These are phyloP conservation scores for Rhododendron williamsianum DNA, from an alignment of 148 eudicot genomes.

Conservation along the genomic window DNA sequence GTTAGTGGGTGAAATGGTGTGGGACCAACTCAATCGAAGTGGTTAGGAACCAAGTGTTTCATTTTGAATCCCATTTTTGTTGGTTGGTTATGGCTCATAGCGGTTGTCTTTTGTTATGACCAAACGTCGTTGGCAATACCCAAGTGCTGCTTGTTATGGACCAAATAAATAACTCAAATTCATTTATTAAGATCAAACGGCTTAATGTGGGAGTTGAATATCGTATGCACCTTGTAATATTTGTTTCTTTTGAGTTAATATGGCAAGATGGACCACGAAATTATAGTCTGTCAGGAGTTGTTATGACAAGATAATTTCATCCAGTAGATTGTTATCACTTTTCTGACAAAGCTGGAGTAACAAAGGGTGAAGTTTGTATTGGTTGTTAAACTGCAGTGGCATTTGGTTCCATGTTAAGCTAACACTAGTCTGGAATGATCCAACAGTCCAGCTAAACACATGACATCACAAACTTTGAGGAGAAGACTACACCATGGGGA, in stretches of 20 bases:
- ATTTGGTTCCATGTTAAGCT: background rate
- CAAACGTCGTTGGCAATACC: background rate
- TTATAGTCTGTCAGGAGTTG: background rate
- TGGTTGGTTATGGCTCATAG: background rate
- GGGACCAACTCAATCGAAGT: background rate
- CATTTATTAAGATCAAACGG: background rate
- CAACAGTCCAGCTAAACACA: slow-evolving; percentile 23
- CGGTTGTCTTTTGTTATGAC: background rate
- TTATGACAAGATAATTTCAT: background rate
- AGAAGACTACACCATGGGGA: slow-evolving; percentile 91
- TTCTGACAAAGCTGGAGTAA: background rate
- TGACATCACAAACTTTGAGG: slow-evolving; percentile 67
- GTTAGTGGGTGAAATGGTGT: background rate
- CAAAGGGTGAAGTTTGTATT: background rate
- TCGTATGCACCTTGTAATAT: background rate
- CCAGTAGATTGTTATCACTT: background rate
- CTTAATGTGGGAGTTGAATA: background rate
- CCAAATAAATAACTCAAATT: background rate
- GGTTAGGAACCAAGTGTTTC: background rate
- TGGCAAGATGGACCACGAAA: background rate
- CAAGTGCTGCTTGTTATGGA: background rate
- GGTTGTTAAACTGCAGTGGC: background rate
- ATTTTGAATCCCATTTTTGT: background rate
- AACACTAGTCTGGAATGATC: background rate
- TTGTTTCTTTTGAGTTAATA: background rate